A percentile compares a stretch with the other conserved stretches of the same genome.
phyloP scores from a whole-genome alignment of 495 filamentous ascomycete genomes.

The Zalerion maritima region DNA sequence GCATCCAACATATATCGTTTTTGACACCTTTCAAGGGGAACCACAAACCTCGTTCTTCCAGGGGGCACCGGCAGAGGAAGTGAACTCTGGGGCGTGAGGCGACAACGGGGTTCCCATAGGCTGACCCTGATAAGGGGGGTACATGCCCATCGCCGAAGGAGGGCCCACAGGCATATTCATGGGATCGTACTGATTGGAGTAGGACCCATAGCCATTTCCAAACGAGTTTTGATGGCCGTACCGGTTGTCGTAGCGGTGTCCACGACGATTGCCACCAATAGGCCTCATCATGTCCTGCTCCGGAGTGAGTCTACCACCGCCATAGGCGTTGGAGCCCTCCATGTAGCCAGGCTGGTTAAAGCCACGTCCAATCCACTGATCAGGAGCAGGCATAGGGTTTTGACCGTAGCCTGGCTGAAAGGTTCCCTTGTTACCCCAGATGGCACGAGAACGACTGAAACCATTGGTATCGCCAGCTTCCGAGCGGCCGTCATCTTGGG shows the following conservation, averaged over 20 bases:
- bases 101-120: conserved; percentile 71
- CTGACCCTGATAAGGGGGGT: conserved; percentile 51
- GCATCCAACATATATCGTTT: neutral
- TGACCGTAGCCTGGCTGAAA: conserved; percentile 17
- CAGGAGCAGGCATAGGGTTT: conserved; percentile 19
- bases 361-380: conserved; percentile 22
- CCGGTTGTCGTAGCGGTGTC: conserved; percentile 30
- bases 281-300: conserved; percentile 30
- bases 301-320: conserved; percentile 27
- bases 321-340: conserved; percentile 16
- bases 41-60: conserved; percentile 41
- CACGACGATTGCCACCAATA: conserved; percentile 19
- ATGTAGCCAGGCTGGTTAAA: conserved; percentile 16
- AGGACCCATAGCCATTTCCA: conserved; percentile 7
- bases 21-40: neutral
- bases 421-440: conserved; percentile 40
- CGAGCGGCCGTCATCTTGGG: conserved; percentile 52
- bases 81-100: conserved; percentile 73
- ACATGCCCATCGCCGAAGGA: conserved; percentile 40
- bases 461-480: conserved; percentile 47
- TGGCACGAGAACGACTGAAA: conserved; percentile 44
- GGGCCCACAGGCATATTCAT: conserved; percentile 15
- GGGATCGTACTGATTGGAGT: conserved; percentile 12
- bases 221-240: conserved; percentile 11
- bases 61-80: conserved; percentile 22